Evolutionary conservation across 345 rosid genomes (phyloP).

Genomic region (Raphanus sativus): DNA sequence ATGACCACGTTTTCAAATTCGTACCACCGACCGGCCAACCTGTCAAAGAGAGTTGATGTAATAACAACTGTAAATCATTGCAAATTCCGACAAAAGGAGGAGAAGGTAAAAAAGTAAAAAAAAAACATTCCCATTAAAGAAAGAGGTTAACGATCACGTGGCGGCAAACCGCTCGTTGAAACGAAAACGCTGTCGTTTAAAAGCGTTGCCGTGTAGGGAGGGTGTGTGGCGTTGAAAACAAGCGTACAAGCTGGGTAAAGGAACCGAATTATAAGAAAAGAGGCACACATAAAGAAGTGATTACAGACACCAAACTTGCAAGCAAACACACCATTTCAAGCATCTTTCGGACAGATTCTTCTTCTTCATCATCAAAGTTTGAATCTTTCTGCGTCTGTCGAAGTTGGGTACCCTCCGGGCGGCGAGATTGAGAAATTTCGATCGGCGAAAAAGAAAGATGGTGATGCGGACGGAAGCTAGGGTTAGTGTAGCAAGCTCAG

Average conservation of each 20-base stretch:
- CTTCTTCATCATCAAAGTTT: neutral
- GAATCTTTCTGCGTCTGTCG: neutral
- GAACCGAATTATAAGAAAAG: neutral
- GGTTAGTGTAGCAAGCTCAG: constrained; percentile 62
- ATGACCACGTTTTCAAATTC: neutral
- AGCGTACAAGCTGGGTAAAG: constrained; percentile 24
- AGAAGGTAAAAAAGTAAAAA: neutral
- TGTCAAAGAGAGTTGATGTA: neutral
- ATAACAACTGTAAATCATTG: neutral
- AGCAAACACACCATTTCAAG: constrained; percentile 14
- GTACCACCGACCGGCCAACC: neutral
- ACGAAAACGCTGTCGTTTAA: constrained; percentile 11
- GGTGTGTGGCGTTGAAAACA: constrained; percentile 38
- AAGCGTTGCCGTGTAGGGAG: neutral
- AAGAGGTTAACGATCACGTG: constrained; percentile 20
- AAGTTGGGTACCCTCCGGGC: neutral
- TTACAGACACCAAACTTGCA: constrained; percentile 12
- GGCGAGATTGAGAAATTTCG: neutral
- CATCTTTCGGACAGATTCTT: neutral
- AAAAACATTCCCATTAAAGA: neutral
- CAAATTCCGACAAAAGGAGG: neutral
- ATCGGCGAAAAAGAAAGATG: constrained; percentile 18
- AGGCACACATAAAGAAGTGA: constrained; percentile 32
- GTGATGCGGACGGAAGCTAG: constrained; percentile 87
- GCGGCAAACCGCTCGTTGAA: constrained; percentile 17